phyloP scores from a whole-genome alignment of 352 stramenopile genomes.

The Phytophthora agathidicida region DNA sequence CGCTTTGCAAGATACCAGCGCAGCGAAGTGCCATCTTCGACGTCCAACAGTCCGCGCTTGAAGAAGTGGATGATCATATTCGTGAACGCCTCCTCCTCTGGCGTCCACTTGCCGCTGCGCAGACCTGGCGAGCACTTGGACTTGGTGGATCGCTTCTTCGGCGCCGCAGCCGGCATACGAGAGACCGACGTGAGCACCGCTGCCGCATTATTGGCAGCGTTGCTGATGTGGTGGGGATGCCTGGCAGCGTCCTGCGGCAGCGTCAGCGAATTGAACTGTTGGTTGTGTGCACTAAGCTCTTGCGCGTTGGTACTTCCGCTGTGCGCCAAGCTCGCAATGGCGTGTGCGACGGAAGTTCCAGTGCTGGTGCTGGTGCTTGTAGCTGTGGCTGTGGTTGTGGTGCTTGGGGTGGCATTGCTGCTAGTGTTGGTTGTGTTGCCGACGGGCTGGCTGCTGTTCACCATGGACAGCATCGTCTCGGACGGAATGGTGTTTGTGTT shows the following conservation, averaged over 20 bases:
- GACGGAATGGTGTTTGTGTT: constrained; percentile 29
- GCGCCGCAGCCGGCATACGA: constrained; percentile 10
- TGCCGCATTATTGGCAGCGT: constrained; percentile 23
- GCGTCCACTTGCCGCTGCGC: constrained; percentile 87
- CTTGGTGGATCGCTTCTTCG: constrained; percentile 85
- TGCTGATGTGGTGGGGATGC: constrained; percentile 30
- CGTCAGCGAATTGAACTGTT: constrained; percentile 11
- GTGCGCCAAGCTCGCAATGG: constrained; percentile 36
- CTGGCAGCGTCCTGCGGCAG: constrained; percentile 16
- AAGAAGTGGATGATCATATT: constrained; percentile 90
- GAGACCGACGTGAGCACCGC: constrained; percentile 31
- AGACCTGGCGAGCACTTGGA: constrained; percentile 84
- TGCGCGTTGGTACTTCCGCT: constrained; percentile 20
- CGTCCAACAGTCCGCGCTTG: constrained; percentile 74
- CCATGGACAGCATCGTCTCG: constrained; percentile 66
- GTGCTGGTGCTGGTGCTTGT: constrained; percentile 25
- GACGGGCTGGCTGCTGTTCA: constrained; percentile 45
- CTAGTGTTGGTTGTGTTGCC: constrained; percentile 17
- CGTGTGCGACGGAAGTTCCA: constrained; percentile 36
- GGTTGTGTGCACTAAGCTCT: constrained; percentile 1
- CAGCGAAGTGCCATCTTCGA: constrained; percentile 85
- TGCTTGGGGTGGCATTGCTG: constrained; percentile 17
- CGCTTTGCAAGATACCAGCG: constrained; percentile 87
- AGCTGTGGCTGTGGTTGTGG: constrained; percentile 4
- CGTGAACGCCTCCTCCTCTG: constrained; percentile 82